Evolutionary conservation across 2,329 filamentous ascomycete species (phyloP).

Genomic region (Herpotrichia juniperi): DNA sequence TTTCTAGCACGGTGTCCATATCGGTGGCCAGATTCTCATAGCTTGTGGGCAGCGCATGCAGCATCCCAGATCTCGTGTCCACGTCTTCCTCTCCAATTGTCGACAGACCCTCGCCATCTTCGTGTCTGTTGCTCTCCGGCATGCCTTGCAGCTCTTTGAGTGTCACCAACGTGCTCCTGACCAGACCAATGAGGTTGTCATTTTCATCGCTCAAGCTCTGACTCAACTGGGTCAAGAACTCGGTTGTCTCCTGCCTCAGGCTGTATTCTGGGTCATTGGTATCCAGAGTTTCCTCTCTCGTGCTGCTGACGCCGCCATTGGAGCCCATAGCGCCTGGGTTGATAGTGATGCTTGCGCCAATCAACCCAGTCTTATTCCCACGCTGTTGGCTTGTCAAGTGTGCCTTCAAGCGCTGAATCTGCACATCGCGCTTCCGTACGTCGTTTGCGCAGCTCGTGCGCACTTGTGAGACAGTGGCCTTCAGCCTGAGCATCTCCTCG

Average conservation of each 20-base stretch:
- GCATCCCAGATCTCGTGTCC: slow-evolving; percentile 36
- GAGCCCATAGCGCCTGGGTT: slow-evolving; percentile 41
- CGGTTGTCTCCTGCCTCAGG: slow-evolving; percentile 84
- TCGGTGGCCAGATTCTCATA: slow-evolving; percentile 74
- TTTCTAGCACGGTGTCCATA: slow-evolving; percentile 77
- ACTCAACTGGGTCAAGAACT: slow-evolving; percentile 85
- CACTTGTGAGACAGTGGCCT: slow-evolving; percentile 79
- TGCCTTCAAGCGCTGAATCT: slow-evolving; percentile 87
- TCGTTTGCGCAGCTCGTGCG: slow-evolving; percentile 88
- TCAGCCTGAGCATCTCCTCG: slow-evolving; percentile 81
- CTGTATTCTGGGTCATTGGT: slow-evolving; percentile 67
- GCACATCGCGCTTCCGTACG: slow-evolving; percentile 84
- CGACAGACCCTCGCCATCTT: slow-evolving; percentile 33
- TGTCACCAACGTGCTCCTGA: slow-evolving; percentile 73
- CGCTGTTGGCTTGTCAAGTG: slow-evolving; percentile 73
- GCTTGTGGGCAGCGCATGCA: slow-evolving; percentile 59
- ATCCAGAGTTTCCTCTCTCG: slow-evolving; percentile 61
- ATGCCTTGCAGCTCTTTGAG: slow-evolving; percentile 70
- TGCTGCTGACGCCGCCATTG: slow-evolving; percentile 38
- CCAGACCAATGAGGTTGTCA: slow-evolving; percentile 75
- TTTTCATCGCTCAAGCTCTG: slow-evolving; percentile 90
- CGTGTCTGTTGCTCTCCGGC: slow-evolving; percentile 38
- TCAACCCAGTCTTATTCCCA: slow-evolving; percentile 53
- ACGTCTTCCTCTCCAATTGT: slow-evolving; percentile 41
- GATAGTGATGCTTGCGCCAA: slow-evolving; percentile 57